These are phyloP conservation scores for Candida mesenterica DNA, from an alignment of 1,139 yeast species.

Conservation along the genomic window DNA sequence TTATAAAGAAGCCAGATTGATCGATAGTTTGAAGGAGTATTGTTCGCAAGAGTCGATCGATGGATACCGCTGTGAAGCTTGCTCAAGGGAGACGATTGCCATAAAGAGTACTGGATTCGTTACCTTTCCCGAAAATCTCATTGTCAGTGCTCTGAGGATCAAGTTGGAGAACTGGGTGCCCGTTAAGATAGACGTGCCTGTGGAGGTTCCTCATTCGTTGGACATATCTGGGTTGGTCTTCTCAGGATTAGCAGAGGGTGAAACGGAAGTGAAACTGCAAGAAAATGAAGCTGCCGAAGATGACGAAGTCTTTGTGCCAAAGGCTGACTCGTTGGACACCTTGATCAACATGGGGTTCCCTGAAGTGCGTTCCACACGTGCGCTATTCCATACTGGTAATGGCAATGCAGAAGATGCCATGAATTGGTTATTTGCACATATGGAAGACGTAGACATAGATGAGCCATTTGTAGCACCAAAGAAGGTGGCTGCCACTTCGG, in stretches of 20 bases:
- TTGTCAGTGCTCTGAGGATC: conserved; percentile 76
- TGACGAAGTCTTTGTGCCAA: conserved; percentile 44
- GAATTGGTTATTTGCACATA: conserved; percentile 87
- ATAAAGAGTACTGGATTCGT: conserved; percentile 50
- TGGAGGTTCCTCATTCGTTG: conserved; percentile 51
- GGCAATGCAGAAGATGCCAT: conserved; percentile 70
- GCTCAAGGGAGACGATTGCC: conserved; percentile 48
- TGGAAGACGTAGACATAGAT: conserved; percentile 83
- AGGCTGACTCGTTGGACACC: conserved; percentile 51
- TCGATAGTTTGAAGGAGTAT: conserved; percentile 48
- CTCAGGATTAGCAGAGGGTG: conserved; percentile 37
- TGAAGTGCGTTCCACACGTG: conserved; percentile 60
- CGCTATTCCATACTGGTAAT: conserved; percentile 73
- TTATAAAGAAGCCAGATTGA: conserved; percentile 52
- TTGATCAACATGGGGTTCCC: conserved; percentile 89
- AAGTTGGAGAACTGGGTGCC: conserved; percentile 91
- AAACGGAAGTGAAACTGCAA: conserved; percentile 31
- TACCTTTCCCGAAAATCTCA: conserved; percentile 67
- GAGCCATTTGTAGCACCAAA: conserved; percentile 41
- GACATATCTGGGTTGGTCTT: conserved; percentile 31
- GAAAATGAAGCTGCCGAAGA: conserved; percentile 19
- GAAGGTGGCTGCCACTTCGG: not conserved
- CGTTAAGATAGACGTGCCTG: conserved; percentile 72
- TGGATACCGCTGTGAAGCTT: conserved; percentile 61
- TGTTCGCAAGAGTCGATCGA: conserved; percentile 59